phyloP scores from a whole-genome alignment of 2,329 filamentous ascomycete genomes.

The Bipolaris gigantea region DNA sequence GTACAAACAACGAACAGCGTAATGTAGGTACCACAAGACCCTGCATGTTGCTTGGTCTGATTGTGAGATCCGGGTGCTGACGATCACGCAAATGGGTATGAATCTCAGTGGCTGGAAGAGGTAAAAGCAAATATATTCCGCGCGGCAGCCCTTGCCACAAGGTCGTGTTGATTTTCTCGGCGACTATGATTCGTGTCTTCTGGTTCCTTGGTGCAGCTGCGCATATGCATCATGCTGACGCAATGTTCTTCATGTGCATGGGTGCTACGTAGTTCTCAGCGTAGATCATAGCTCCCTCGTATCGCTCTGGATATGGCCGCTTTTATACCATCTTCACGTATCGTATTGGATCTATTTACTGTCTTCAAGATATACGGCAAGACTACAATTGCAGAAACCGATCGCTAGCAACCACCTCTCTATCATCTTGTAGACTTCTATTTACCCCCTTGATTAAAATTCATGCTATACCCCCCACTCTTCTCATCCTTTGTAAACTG shows the following conservation, averaged over 20 bases:
- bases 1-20: neutral
- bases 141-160: neutral
- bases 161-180: neutral
- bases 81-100: neutral
- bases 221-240: neutral
- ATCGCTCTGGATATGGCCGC: neutral
- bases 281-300: neutral
- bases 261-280: neutral
- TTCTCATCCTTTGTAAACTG: conserved; percentile 90
- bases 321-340: neutral
- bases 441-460: conserved; percentile 63
- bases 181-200: neutral
- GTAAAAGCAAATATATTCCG: neutral
- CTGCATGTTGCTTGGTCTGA: neutral
- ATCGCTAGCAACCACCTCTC: neutral
- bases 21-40: neutral
- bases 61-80: neutral
- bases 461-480: conserved; percentile 91
- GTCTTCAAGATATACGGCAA: neutral
- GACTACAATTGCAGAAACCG: neutral
- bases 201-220: no score
- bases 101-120: neutral
- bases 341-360: neutral
- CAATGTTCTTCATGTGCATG: neutral
- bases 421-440: neutral